Conservation (phyloP, 345 rosid species). For the Sisymbrium irio region DNA sequence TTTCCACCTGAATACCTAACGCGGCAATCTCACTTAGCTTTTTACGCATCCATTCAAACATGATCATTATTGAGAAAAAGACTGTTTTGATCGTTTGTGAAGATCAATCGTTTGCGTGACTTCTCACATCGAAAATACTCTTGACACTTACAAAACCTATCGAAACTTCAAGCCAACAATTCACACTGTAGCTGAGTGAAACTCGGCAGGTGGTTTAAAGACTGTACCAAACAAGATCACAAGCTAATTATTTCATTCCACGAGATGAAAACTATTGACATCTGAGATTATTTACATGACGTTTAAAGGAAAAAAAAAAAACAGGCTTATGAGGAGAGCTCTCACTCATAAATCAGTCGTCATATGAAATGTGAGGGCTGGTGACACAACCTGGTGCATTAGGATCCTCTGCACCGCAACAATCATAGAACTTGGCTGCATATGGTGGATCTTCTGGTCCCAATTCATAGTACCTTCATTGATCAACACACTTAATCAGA, state of each 20-base stretch:
- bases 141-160: too few species aligned
- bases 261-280: not conserved
- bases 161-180: too few species aligned
- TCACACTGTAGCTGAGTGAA: too few species aligned
- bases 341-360: conserved; percentile 43
- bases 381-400: conserved; percentile 79
- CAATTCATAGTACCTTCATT: conserved; percentile 76
- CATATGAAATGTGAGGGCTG: conserved; percentile 65
- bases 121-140: not conserved
- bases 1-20: not conserved
- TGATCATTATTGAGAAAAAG: not conserved
- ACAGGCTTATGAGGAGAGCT: not conserved
- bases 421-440: conserved; percentile 89
- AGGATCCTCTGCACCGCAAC: conserved; percentile 91
- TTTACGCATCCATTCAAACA: not conserved
- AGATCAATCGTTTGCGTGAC: not conserved
- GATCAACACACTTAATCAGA: not conserved
- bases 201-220: not conserved
- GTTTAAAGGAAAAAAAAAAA: not conserved
- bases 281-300: conserved; percentile 14
- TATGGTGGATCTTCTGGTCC: conserved; percentile 85
- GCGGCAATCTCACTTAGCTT: not conserved
- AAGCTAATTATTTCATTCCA: not conserved
- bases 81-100: not conserved
- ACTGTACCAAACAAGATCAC: not conserved